Evolutionary conservation across 306 rosid species (phyloP).

Genomic region (Cyclanthera cordifolia): DNA sequence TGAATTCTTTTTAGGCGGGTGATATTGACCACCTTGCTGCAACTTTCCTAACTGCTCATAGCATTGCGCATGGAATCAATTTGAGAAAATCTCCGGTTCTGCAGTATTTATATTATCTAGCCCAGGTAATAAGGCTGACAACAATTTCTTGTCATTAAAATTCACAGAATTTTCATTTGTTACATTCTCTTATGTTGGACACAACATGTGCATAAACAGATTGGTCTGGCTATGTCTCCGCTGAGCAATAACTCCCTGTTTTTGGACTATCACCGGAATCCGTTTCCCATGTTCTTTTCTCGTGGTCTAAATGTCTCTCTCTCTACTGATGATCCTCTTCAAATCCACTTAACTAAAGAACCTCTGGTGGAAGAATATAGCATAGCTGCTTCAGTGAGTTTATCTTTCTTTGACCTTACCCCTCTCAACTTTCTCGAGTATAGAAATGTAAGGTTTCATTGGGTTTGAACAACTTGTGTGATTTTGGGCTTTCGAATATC

Average conservation of each 20-base stretch:
- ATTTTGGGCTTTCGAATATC: too few relatives aligned
- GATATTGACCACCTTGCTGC: constrained; percentile 99
- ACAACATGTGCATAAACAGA: constrained; percentile 27
- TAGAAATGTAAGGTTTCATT: too few relatives aligned
- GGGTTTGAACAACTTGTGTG: too few relatives aligned
- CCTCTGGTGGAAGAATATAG: constrained; percentile 98
- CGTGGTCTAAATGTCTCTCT: constrained; percentile 94
- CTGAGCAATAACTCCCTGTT: constrained; percentile 90
- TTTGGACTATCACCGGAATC: constrained; percentile 94
- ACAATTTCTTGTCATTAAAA: neutral
- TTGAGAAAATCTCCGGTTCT: constrained; percentile 91
- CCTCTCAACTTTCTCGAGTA: neutral
- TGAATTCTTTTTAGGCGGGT: constrained; percentile 60
- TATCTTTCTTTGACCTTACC: constrained; percentile 16
- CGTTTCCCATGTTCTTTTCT: constrained; percentile 77
- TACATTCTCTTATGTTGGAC: neutral
- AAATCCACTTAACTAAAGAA: constrained; percentile 93
- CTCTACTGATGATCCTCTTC: constrained; percentile 98
- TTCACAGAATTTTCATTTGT: too few relatives aligned
- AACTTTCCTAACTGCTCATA: constrained; percentile 69
- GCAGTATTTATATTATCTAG: constrained; percentile 76
- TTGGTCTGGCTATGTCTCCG: constrained; percentile 98
- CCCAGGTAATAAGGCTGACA: constrained; percentile 45
- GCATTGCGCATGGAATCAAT: constrained; percentile 94
- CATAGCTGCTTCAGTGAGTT: constrained; percentile 94